Conservation (phyloP, 768 basidiomycete genomes). For the Rhodocollybia butyracea region DNA sequence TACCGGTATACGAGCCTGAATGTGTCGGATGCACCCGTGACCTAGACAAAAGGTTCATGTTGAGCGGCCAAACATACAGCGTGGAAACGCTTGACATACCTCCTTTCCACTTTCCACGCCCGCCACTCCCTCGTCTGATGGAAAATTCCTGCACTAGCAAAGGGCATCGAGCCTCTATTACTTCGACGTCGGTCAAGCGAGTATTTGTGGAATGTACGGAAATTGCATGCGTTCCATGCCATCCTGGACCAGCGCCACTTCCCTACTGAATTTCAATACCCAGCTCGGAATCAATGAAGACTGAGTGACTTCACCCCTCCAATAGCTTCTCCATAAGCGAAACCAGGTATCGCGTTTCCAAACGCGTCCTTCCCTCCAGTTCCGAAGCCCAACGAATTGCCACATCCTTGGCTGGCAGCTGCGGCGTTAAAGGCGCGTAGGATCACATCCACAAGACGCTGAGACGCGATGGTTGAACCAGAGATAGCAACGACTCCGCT, state of each 20-base stretch:
- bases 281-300: background rate
- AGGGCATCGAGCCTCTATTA: slow-evolving; percentile 3
- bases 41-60: too few species aligned
- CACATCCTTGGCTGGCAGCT: slow-evolving; percentile 2
- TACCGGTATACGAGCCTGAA: background rate
- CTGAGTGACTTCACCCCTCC: too few species aligned
- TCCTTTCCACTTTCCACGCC: background rate
- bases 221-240: too few species aligned
- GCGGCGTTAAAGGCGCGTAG: slow-evolving; percentile 1
- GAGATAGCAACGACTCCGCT: too few species aligned
- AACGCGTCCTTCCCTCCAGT: background rate
- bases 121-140: background rate
- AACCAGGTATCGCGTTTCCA: background rate
- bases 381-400: background rate
- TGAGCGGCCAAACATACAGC: background rate
- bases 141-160: slow-evolving; percentile 1
- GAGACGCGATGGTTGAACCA: too few species aligned
- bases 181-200: slow-evolving; percentile 3
- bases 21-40: slow-evolving; percentile 2
- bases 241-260: too few species aligned
- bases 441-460: slow-evolving; percentile 2
- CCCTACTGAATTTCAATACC: too few species aligned
- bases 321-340: background rate
- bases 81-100: too few species aligned
- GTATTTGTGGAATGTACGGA: background rate